Percentiles rank a stretch among this genome's conserved stretches.
phyloP scores from a whole-genome alignment of 306 rosid species.

The Cucurbita argyrosperma region DNA sequence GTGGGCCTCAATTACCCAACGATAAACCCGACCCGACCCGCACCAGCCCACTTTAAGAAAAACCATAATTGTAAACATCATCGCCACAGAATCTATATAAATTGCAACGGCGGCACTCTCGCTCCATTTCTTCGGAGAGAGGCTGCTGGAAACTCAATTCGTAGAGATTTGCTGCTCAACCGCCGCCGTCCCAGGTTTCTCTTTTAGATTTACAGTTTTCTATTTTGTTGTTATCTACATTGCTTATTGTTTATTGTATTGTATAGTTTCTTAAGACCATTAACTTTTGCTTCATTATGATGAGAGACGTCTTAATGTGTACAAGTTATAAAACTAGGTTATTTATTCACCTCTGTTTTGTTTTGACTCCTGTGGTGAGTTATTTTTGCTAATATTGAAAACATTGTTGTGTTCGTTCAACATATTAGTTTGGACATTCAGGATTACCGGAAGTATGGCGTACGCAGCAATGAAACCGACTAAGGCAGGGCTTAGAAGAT shows the following conservation, averaged over 20 bases:
- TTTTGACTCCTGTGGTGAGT: background rate
- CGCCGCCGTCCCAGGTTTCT: background rate
- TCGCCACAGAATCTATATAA: background rate
- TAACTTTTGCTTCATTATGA: background rate
- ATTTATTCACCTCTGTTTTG: background rate
- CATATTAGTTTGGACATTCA: background rate
- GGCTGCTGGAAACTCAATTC: background rate
- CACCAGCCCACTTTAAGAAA: background rate
- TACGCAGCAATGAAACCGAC: conserved; percentile 62
- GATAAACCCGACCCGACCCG: background rate
- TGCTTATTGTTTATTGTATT: background rate
- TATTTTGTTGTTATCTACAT: background rate
- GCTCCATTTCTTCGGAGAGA: background rate
- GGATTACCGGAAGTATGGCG: conserved; percentile 24
- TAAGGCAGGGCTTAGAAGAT: conserved; percentile 66
- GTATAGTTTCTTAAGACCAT: background rate
- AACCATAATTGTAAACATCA: background rate
- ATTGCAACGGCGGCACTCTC: background rate
- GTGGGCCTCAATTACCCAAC: background rate
- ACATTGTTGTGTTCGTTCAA: background rate
- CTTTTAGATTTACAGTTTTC: background rate
- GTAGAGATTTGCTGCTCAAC: background rate
- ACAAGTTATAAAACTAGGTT: background rate
- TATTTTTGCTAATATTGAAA: background rate
- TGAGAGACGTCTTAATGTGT: background rate